Conservation (phyloP, 345 rosid genomes). For the Abelmoschus esculentus region DNA sequence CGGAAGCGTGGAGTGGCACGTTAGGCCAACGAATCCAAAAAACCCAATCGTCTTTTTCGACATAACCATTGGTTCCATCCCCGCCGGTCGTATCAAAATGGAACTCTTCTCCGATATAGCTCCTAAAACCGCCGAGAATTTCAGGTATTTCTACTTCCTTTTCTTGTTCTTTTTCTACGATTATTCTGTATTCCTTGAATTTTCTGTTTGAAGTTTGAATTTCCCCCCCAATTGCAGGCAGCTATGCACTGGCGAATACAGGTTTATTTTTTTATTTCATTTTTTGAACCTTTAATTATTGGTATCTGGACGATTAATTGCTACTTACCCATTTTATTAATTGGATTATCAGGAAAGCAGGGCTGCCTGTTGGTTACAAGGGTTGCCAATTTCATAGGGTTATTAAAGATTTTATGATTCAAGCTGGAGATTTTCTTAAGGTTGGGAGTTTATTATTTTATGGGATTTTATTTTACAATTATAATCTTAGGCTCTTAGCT, state of each 20-base stretch:
- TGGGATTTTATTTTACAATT: neutral
- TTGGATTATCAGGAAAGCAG: slow-evolving; percentile 58
- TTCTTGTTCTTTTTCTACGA: neutral
- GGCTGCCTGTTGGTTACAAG: slow-evolving; percentile 86
- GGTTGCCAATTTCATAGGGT: slow-evolving; percentile 92
- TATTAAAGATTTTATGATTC: slow-evolving; percentile 95
- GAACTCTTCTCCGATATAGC: slow-evolving; percentile 92
- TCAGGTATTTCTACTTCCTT: slow-evolving; percentile 39
- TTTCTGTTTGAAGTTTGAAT: neutral
- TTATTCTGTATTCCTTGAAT: neutral
- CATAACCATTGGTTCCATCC: slow-evolving; percentile 76
- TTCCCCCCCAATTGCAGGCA: slow-evolving; percentile 46
- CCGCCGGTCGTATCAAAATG: slow-evolving; percentile 95
- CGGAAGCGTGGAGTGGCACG: slow-evolving; percentile 89
- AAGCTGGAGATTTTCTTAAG: slow-evolving; percentile 92
- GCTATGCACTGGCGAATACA: slow-evolving; percentile 90
- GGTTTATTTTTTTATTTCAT: slow-evolving; percentile 18
- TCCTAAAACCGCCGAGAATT: slow-evolving; percentile 91
- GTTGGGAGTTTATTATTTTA: slow-evolving; percentile 21
- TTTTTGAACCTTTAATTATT: neutral
- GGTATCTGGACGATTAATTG: neutral
- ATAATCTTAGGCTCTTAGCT: neutral
- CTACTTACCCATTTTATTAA: neutral
- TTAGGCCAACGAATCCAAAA: slow-evolving; percentile 86
- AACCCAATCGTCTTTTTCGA: slow-evolving; percentile 98